Base-by-base conservation (phyloP, 495 filamentous ascomycete genomes). In the Endocarpon pusillum region DNA sequence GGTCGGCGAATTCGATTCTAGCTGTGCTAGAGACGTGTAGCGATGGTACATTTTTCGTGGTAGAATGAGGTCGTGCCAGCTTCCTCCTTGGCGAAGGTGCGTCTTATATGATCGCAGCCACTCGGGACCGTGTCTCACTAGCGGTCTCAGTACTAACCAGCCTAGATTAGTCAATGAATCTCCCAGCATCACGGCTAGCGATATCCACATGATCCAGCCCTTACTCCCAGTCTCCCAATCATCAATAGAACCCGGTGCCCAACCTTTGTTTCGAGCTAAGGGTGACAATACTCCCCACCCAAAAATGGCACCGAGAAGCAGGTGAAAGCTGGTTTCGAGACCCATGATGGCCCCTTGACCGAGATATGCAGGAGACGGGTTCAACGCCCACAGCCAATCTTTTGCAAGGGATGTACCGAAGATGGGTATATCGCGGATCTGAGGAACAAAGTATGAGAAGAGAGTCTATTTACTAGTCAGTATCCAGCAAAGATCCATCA, bases 201-300 rank as follows among this genome's bases (percentile, higher is more conserved):
- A 87, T 1, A 87, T 59, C 89, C 89, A 99, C 0, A 96, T 81
- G 38, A 99, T 94, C 89, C 89, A 99, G 15, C 87, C 89, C 60
- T 94, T 93, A 48, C 79, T 89, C 4, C 89, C 89, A 21, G 60
- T 69, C 36, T 77, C 75, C 91, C 91, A 99, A 48, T 89, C 81
- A 18, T 71, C 56, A 1, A 94, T 83, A 1, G 70, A 62, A 0
- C 84, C 89, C 1, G 84, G 80, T 11, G 89, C 91, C 89, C 89
- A 99, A 7, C 79, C 83, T 42, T 69, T 70, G 40, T 54, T 54
- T 48, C 91, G 91, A 0, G 87, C 89, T 19, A 96, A 52, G 11
- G 89, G 89, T 2, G 83, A 92, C 3, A 99, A 60, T 5, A 99
- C 55, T 0, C 71, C 89, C 91, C 91, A 99, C 10, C 89, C 89